A percentile compares a stretch with the other conserved stretches of the same genome.
These are phyloP conservation scores for Metschnikowia proteae DNA, from an alignment of 805 yeast species.

Conservation along the genomic window DNA sequence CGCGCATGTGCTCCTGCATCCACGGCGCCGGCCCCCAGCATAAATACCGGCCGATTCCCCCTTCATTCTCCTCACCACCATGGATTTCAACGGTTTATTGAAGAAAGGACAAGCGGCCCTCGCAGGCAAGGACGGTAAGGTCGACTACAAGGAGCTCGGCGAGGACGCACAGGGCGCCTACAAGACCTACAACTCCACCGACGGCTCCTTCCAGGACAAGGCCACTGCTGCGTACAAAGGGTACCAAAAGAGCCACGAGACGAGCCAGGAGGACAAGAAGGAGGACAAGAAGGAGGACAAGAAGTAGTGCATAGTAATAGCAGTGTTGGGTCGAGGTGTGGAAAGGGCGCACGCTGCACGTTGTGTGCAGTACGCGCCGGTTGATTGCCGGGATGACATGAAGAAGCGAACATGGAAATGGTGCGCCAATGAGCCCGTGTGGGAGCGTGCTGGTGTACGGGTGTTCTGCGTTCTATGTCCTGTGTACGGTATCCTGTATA, in stretches of 20 bases:
- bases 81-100: conserved; percentile 31
- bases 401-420: no score
- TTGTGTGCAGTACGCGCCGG: background rate
- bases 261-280: background rate
- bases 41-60: background rate
- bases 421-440: background rate
- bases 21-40: background rate
- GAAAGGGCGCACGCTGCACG: background rate
- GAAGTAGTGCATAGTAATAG: background rate
- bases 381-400: no score
- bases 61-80: conserved; percentile 9
- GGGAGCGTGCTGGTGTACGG: no score
- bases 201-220: conserved; percentile 27
- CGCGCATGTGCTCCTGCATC: background rate
- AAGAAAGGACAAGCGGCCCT: conserved; percentile 31
- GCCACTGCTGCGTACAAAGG: conserved; percentile 35
- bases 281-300: background rate
- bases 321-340: background rate
- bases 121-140: conserved; percentile 24
- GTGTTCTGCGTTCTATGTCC: no score
- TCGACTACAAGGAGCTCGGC: conserved; percentile 21
- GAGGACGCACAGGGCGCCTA: conserved; percentile 37
- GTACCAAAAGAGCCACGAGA: conserved; percentile 23
- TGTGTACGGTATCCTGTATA: no score
- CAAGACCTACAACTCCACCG: conserved; percentile 29